These are phyloP conservation scores for Scheffersomyces stambukii DNA, from an alignment of 1,139 yeast genomes.

Conservation along the genomic window DNA sequence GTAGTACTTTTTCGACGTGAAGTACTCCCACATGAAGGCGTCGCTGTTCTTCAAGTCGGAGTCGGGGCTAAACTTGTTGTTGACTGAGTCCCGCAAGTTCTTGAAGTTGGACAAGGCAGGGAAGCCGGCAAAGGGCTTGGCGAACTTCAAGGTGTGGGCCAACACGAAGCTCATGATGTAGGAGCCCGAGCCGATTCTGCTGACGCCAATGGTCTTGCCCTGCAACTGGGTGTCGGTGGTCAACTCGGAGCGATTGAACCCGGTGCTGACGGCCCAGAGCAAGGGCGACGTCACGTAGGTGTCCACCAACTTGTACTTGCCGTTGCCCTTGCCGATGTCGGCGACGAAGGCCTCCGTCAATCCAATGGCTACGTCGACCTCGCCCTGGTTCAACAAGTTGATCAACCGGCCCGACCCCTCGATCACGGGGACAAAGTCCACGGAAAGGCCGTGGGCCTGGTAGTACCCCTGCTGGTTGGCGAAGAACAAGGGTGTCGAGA, in stretches of 20 bases:
- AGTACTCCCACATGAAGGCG: conserved; percentile 95
- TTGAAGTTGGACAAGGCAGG: conserved; percentile 64
- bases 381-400: conserved; percentile 58
- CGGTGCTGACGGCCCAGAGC: conserved; percentile 88
- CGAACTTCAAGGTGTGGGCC: conserved; percentile 51
- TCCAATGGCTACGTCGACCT: conserved; percentile 79
- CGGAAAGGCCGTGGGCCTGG: conserved; percentile 38
- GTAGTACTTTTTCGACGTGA: conserved; percentile 81
- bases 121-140: conserved; percentile 49
- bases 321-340: conserved; percentile 69
- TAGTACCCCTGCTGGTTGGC: conserved; percentile 62
- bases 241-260: conserved; percentile 54
- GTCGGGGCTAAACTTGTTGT: conserved; percentile 38
- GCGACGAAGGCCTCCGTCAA: conserved; percentile 88
- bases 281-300: conserved; percentile 84
- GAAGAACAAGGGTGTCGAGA: conserved; percentile 78
- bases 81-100: conserved; percentile 77
- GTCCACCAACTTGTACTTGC: conserved; percentile 62
- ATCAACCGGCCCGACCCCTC: conserved; percentile 89
- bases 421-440: conserved; percentile 69
- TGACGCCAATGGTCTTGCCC: conserved; percentile 70
- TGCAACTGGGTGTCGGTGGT: conserved; percentile 48
- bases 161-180: conserved; percentile 87
- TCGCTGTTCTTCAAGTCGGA: conserved; percentile 46
- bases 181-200: conserved; percentile 87